Conservation (phyloP, 1,284 basidiomycete genomes). For the Wolfiporia cocos region DNA sequence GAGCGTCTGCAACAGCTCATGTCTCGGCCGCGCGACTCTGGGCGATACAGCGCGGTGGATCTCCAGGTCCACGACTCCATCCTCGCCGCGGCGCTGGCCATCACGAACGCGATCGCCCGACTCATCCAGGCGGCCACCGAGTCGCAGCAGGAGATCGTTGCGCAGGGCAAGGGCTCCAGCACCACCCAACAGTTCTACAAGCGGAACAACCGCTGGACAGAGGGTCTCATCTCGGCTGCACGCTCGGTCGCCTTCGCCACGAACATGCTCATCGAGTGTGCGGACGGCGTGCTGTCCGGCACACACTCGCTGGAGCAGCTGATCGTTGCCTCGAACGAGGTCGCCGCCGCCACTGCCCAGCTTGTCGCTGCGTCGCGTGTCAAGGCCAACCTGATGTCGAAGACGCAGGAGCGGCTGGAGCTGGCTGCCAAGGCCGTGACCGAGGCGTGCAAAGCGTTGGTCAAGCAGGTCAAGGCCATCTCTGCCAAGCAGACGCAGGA, state of each 20-base stretch:
- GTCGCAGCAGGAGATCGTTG: conserved; percentile 97
- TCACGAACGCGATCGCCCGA: conserved; percentile 91
- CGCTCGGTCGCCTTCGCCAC: conserved; percentile 98
- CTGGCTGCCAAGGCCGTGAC: conserved; percentile 97
- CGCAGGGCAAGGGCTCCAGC: conserved; percentile 89
- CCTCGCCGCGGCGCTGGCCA: conserved; percentile 87
- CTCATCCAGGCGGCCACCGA: conserved; percentile 96
- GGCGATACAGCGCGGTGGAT: conserved; percentile 85
- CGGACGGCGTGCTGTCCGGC: conserved; percentile 95
- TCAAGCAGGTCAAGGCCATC: conserved; percentile 94
- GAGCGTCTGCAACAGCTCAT: conserved; percentile 87
- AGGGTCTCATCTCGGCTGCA: conserved; percentile 97
- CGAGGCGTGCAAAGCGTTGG: conserved; percentile 96
- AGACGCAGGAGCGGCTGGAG: conserved; percentile 95
- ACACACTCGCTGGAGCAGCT: conserved; percentile 97
- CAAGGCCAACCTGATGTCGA: conserved; percentile 97
- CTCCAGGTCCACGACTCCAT: conserved; percentile 98
- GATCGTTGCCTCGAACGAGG: conserved; percentile 98
- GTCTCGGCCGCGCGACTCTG: conserved; percentile 80
- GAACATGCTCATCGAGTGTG: conserved; percentile 94
- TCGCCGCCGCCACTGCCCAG: conserved; percentile 94
- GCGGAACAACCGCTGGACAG: conserved; percentile 99
- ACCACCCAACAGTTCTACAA: conserved; percentile 98
- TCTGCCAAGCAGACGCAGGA: conserved; percentile 79
- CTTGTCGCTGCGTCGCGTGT: conserved; percentile 97